Evolutionary conservation across 371 early-diverging fungal species (phyloP).

Genomic region (Apophysomyces elegans): DNA sequence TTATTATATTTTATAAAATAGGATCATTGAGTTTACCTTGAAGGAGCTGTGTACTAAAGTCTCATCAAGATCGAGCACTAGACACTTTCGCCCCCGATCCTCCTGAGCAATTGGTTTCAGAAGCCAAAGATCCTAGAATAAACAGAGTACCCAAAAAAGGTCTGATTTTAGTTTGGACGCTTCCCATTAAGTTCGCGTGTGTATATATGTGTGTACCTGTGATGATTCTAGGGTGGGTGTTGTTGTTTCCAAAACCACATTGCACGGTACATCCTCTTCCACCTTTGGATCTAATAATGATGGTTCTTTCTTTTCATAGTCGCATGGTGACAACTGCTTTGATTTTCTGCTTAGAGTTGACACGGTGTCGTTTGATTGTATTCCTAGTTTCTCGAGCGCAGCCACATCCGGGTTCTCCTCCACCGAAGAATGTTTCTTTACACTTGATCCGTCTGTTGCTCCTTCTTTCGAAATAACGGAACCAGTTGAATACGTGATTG

Average conservation of each 20-base stretch:
- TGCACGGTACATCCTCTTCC: neutral
- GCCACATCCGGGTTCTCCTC: neutral
- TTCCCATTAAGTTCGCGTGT: neutral
- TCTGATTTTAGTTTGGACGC: slow-evolving; percentile 7
- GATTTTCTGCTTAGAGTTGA: slow-evolving; percentile 8
- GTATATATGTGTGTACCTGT: neutral
- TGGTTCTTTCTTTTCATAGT: slow-evolving; percentile 1
- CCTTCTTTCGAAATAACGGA: slow-evolving; percentile 21
- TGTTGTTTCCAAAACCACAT: slow-evolving; percentile 1
- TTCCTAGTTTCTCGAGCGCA: neutral
- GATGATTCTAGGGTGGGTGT: slow-evolving; percentile 14
- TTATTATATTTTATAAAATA: neutral
- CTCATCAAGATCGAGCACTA: slow-evolving; percentile 72
- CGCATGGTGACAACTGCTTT: neutral
- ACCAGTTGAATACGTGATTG: slow-evolving; percentile 21
- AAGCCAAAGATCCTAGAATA: slow-evolving; percentile 33
- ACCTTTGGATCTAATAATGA: neutral
- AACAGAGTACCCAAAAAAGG: slow-evolving; percentile 8
- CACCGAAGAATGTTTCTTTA: neutral
- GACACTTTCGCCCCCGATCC: slow-evolving; percentile 50
- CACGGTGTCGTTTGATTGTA: slow-evolving; percentile 10
- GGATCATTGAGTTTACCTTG: slow-evolving; percentile 38
- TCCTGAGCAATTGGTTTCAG: slow-evolving; percentile 46
- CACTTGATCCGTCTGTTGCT: neutral
- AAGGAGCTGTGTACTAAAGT: slow-evolving; percentile 70